These are phyloP conservation scores for Actinidia polygama DNA, from an alignment of 179 eudicot genomes.

Conservation along the genomic window DNA sequence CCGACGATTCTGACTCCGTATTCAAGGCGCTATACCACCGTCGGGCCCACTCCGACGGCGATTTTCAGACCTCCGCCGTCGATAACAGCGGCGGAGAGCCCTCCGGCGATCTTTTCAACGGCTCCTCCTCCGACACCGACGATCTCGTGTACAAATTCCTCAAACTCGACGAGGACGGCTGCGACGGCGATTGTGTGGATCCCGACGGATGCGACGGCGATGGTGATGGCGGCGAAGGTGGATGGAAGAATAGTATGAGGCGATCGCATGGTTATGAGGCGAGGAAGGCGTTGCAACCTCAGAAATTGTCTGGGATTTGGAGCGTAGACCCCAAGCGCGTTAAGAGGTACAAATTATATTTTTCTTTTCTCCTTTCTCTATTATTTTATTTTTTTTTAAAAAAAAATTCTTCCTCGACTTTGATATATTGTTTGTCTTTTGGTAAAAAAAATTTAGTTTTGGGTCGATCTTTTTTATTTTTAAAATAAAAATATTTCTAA, in stretches of 20 bases:
- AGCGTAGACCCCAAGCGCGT: constrained; percentile 67
- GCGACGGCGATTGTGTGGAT: neutral
- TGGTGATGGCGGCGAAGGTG: constrained; percentile 11
- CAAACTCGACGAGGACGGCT: constrained; percentile 36
- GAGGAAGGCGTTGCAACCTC: constrained; percentile 66
- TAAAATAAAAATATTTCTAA: too few relatives aligned
- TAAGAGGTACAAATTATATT: constrained; percentile 43
- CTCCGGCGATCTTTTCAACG: constrained; percentile 15
- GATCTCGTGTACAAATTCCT: constrained; percentile 61
- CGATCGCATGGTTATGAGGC: constrained; percentile 33
- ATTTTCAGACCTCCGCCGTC: neutral
- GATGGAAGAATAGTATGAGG: constrained; percentile 12
- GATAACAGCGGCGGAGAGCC: neutral
- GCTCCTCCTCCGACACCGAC: constrained; percentile 18
- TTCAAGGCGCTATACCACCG: neutral
- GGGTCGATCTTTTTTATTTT: too few relatives aligned
- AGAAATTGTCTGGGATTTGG: constrained; percentile 68
- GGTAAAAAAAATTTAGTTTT: too few relatives aligned
- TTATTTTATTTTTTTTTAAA: neutral
- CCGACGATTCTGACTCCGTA: neutral
- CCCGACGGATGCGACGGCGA: neutral
- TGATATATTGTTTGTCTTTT: too few relatives aligned
- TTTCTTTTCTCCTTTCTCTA: too few relatives aligned
- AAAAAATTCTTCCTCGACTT: too few relatives aligned
- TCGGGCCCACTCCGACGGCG: constrained; percentile 11